Base-by-base conservation (phyloP, 495 filamentous ascomycete species). In the Aspergillus indologenus region DNA sequence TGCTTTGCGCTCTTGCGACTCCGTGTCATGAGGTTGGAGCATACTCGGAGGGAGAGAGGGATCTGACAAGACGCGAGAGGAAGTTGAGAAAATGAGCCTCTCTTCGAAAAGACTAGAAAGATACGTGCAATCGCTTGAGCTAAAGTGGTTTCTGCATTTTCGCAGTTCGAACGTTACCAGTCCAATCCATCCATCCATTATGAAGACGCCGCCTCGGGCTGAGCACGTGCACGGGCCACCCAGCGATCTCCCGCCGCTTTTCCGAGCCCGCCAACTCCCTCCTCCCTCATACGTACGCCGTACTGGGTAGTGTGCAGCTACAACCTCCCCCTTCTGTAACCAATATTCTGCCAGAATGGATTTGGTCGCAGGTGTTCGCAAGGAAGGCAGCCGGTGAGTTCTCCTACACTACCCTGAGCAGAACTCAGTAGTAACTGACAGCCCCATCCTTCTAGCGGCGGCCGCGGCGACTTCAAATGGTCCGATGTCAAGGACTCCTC, bases 391-490 rank as follows among this genome's bases (percentile, higher is more conserved):
- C 54, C 90, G 84, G 83, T 85, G 68, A 58, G 73, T 61, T 17
- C n/a, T n/a, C 45, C 22, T 21, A 11, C 17, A 22, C 22, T n/a
- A 5, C 19, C 31, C 23, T 20, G 26, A 29, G 4, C 11, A 50
- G 34, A 2, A 40, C 34, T 11, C 5, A 6, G 7, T 40, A 9
- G 6, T 6, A 40, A 40, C 8, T 43, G 29, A 12, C 21, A 14
- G 22, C 40, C 54, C 43, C 34, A 26, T 50, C 47, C 18, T 42
- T 49, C n/a, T 56, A 85, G 94, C 64, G 94, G 94, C 65, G 94
- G 94, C 65, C 87, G 87, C 67, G 87, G 85, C 75, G 90, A 95
- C 70, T 98, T 98, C 82, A 90, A 86, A 76, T 98, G 94, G 94
- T 88, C 92, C 61, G 90, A 96, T 66, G 94, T 98, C 68, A 87